Conservation (phyloP, 129 eudicot species). For the Arctium minus region DNA sequence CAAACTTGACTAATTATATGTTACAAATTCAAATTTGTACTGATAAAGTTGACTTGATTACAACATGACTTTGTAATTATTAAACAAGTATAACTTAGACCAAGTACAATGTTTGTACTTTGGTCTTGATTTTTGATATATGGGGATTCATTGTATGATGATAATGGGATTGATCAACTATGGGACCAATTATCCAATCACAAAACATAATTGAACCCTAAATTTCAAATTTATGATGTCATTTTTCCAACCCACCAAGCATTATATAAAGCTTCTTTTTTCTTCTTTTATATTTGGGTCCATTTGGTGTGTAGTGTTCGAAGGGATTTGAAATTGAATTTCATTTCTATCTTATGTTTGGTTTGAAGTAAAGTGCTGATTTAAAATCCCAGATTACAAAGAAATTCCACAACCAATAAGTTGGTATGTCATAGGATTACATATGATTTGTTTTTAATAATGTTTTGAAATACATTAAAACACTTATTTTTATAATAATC, state of each 20-base stretch:
- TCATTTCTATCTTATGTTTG: too few relatives aligned
- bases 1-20: too few relatives aligned
- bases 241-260: not conserved
- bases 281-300: not conserved
- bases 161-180: constrained; percentile 6
- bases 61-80: not conserved
- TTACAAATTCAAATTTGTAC: not conserved
- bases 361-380: too few relatives aligned
- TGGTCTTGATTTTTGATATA: not conserved
- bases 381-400: too few relatives aligned
- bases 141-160: constrained; percentile 12
- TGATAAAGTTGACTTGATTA: not conserved
- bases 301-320: too few relatives aligned
- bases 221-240: not conserved
- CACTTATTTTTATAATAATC: too few relatives aligned
- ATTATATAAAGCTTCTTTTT: not conserved
- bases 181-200: constrained; percentile 18
- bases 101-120: constrained; percentile 10
- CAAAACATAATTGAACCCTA: constrained; percentile 6
- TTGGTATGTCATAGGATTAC: too few relatives aligned
- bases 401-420: too few relatives aligned
- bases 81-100: not conserved
- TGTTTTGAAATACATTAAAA: too few relatives aligned
- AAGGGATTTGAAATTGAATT: too few relatives aligned
- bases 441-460: too few relatives aligned